Base-by-base conservation (phyloP, 345 rosid species). In the Arabidopsis suecica region DNA sequence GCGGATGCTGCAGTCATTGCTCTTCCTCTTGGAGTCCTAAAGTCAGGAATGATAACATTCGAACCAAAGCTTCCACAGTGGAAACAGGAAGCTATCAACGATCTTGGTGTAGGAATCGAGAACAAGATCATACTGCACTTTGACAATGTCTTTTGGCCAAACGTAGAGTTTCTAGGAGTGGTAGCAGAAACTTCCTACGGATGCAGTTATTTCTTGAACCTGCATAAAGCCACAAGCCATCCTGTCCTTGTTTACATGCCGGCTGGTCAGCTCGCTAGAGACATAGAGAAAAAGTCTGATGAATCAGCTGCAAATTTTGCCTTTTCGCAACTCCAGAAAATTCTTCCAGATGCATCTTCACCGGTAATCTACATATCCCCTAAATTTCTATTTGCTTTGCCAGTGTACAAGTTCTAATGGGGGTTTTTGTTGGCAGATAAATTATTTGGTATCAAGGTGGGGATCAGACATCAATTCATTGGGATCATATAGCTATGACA, bases 151-250 rank as follows among this genome's bases (percentile, higher is more conserved):
- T 95, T 95, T 81, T 95, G 99, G 98, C 98, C 99, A 36, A 93
- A 93, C 56, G 99, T 95, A 44, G 99, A 95, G 86, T 95, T 95
- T 83, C 75, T 95, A 58, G 98, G 99, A 57, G 93, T 95, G 44
- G 99, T 95, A 76, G 90, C 99, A 56, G 98, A 88, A 51, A 88
- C 99, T 11, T 79, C 99, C 8, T 95, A 93, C 64, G 84, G 84
- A 70, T 95, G 98, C 87, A 93, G 98, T 83, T 95, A 95, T 81
- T 95, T 95, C 68, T 77, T 95, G 61, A 95, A 95, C 84, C 94
- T 95, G 63, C 98, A 95, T 84, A 95, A 95, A 85, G 98, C 98
- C 40, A 95, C 98, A 4, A 88, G 88, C 49, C 96, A 89, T 61
- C 65, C 91, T 77, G 90, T 90, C 47, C 98, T 95, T 60, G 93